Evolutionary conservation across 2,329 filamentous ascomycete species (phyloP), one percentile per base, ranked within the genome.

Genomic region (Diplodia scrobiculata): DNA sequence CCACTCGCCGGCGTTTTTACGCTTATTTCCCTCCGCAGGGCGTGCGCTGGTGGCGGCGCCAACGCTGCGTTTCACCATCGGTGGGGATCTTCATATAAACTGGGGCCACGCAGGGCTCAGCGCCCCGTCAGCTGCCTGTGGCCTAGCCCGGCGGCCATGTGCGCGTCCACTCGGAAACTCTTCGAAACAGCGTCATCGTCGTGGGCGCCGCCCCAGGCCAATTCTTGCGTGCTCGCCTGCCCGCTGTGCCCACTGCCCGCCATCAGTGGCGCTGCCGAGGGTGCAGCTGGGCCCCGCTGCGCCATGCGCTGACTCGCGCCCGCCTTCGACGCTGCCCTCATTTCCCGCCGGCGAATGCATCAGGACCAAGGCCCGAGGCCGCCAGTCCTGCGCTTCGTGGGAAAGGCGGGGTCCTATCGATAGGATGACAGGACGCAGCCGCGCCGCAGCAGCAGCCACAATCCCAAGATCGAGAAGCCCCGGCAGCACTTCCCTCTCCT

Each of bases 1-100:
- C 55, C 55, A 60, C 55, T 60, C 55, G 55, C 55, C 55, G 55
- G 55, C 45, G n/a, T 63, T 41, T 63, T 53, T 63, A 53, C 60
- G 60, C 60, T 63, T 63, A 52, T 63, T 63, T 63, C 60, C 41
- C 60, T 63, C 60, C 60, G 60, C 60, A 63, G 60, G n/a, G 32
- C 60, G 21, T 51, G 47, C 60, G 32, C 29, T n/a, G n/a, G 14
- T 19, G 29, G 45, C 48, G 29, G 34, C 47, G 60, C 48, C 60
- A 53, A n/a, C 60, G 34, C 63, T 55, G 53, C 47, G 64, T 66
- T 66, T 66, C 64, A 66, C 48, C 32, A 59, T 58, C n/a, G 38
- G 36, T 41, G 47, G 41, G 25, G 64, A 59, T 60, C 53, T 38
- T 60, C 64, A 66, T 60, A 60, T 60, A 59, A 66, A 60, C 45